Evolutionary conservation across 768 basidiomycete genomes (phyloP).

Genomic region (Artomyces pyxidatus): DNA sequence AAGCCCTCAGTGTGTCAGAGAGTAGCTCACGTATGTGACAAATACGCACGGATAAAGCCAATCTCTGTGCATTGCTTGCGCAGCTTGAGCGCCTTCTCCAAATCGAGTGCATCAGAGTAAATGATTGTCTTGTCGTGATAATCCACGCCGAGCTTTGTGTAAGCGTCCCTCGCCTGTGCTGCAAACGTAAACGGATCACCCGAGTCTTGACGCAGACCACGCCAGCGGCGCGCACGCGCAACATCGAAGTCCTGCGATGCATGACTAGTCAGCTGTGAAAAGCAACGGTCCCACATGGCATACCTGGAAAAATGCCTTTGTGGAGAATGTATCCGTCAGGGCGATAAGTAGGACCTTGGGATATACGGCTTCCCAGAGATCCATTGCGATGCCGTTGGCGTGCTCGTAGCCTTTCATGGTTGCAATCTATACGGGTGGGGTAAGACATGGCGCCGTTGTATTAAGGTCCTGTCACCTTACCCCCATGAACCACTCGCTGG

Average conservation of each 20-base stretch:
- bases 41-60: slow-evolving; percentile 51
- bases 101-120: slow-evolving; percentile 75
- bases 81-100: slow-evolving; percentile 62
- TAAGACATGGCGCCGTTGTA: neutral
- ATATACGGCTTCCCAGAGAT: slow-evolving; percentile 82
- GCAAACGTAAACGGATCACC: slow-evolving; percentile 86
- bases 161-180: slow-evolving; percentile 62
- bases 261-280: neutral
- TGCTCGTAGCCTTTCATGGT: slow-evolving; percentile 78
- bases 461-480: too few species aligned
- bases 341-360: slow-evolving; percentile 55
- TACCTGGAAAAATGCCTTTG: slow-evolving; percentile 76
- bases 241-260: slow-evolving; percentile 52
- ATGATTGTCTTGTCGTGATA: slow-evolving; percentile 59
- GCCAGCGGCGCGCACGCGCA: slow-evolving; percentile 64
- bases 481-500: slow-evolving; percentile 88
- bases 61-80: slow-evolving; percentile 65
- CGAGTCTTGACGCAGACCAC: slow-evolving; percentile 85
- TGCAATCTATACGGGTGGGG: slow-evolving; percentile 45
- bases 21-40: neutral
- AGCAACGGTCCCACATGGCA: neutral
- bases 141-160: slow-evolving; percentile 63
- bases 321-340: slow-evolving; percentile 93
- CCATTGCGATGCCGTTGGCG: slow-evolving; percentile 65
- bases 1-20: slow-evolving; percentile 1